These are phyloP conservation scores for Trypanosoma melophagium DNA, from an alignment of 208 protist species.

Conservation along the genomic window DNA sequence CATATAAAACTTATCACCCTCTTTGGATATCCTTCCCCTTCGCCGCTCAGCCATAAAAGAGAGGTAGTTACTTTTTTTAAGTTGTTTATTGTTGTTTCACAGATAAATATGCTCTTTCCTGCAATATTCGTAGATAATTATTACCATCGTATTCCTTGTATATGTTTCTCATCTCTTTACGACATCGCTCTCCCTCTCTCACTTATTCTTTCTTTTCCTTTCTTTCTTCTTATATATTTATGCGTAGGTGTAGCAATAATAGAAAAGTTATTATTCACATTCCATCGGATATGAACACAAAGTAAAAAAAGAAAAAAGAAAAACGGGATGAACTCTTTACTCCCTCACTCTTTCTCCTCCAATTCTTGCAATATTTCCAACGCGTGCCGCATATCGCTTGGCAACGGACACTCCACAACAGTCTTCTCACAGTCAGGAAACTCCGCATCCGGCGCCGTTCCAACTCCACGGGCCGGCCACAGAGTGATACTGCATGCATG, in stretches of 20 bases:
- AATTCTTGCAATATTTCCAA: slow-evolving; percentile 35
- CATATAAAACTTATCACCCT: not conserved
- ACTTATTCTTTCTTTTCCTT: too few species aligned
- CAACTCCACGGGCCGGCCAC: not conserved
- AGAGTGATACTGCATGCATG: slow-evolving; percentile 42
- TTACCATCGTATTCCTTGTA: not conserved
- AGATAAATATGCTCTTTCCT: too few species aligned
- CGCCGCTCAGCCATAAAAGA: too few species aligned
- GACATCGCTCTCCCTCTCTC: too few species aligned
- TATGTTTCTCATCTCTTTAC: not conserved
- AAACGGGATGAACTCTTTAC: not conserved
- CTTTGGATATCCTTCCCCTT: not conserved
- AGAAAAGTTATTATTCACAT: too few species aligned
- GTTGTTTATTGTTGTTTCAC: too few species aligned
- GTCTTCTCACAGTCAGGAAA: slow-evolving; percentile 23
- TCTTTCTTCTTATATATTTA: too few species aligned
- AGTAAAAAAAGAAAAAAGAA: slow-evolving; percentile 6
- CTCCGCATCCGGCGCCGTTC: not conserved
- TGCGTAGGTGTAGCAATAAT: too few species aligned
- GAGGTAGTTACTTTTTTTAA: too few species aligned
- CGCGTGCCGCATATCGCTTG: slow-evolving; percentile 53
- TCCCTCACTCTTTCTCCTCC: not conserved
- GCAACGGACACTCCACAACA: slow-evolving; percentile 54
- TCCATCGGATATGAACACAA: not conserved
- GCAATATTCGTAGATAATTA: not conserved